Evolutionary conservation across 2,329 filamentous ascomycete genomes (phyloP).

Genomic region (Xylaria sp.): DNA sequence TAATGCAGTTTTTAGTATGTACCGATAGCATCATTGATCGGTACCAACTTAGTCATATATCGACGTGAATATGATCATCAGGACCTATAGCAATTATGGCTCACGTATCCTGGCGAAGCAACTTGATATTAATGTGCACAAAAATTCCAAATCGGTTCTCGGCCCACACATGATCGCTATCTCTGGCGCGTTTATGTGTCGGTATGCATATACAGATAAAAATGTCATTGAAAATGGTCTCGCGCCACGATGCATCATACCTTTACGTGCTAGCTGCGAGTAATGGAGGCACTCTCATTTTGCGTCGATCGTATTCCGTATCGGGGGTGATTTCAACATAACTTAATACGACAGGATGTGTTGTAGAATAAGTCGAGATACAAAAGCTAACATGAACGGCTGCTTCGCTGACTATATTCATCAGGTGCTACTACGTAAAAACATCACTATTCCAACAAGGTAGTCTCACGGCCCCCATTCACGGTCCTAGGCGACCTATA

Average conservation of each 20-base stretch:
- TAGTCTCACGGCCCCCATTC: too few species aligned
- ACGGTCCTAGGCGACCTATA: too few species aligned
- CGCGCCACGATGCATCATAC: background rate
- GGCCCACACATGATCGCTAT: background rate
- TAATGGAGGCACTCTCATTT: background rate
- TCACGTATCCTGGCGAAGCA: background rate
- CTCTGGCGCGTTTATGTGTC: background rate
- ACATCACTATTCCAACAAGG: too few species aligned
- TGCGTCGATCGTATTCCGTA: background rate
- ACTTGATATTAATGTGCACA: background rate
- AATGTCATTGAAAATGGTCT: slow-evolving; percentile 9
- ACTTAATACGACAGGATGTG: background rate
- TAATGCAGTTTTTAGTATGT: slow-evolving; percentile 9
- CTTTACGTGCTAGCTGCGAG: slow-evolving; percentile 4
- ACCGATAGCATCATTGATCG: background rate
- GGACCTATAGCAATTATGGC: background rate
- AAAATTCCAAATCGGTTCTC: background rate
- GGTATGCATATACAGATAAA: slow-evolving; percentile 9
- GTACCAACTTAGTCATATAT: slow-evolving; percentile 1
- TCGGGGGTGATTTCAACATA: background rate
- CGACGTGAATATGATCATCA: background rate
- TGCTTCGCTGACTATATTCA: too few species aligned
- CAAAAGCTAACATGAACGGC: too few species aligned
- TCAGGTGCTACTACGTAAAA: too few species aligned
- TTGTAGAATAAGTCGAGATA: too few species aligned